Evolutionary conservation across 345 rosid species (phyloP), one percentile per base, ranked within the genome.

Genomic region (Sisymbrium irio): DNA sequence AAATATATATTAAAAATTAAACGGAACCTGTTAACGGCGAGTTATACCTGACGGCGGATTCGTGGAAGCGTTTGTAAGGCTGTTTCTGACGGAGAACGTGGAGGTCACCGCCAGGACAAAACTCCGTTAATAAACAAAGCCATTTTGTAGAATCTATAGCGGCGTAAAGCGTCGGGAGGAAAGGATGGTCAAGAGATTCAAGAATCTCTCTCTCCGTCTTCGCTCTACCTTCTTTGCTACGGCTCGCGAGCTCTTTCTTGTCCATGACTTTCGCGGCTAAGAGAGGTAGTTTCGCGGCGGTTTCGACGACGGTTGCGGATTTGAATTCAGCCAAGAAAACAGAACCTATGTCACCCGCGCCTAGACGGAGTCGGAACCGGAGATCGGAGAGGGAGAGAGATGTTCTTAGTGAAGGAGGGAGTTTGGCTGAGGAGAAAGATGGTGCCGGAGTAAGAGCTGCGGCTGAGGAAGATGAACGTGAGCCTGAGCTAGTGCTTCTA

Each of bases 81-180:
- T 88, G 97, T 62, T 88, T 89, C 67, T 91, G 97, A 45, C 97
- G 92, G 85, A 94, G 96, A 62, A 94, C 93, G 65, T 94, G 97
- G 64, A 94, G 97, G 83, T 94, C 98, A n/a, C 97, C 98, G 76
- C 97, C 95, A 72, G 91, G 85, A 58, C 98, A 91, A 74, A 94
- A 91, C 89, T 94, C 96, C 49, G 96, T 94, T 10, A 94, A 76
- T 30, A 94, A 79, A 69, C 98, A 94, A 42, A 89, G 85, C 95
- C 96, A 94, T 60, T 87, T 83, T 7, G 83, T 88, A 5, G 95
- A 85, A 54, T 94, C 98, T 0, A 94, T 78, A 47, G 83, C 74
- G 12, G 92, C 95, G 82, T 81, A 83, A 42, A 94, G 93, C 56
- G 89, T 77, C 7, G 98, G 98, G 47, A 94, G 69, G 50, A 93